Evolutionary conservation across 805 yeast species (phyloP).

Genomic region (Suhomyces vadensis): DNA sequence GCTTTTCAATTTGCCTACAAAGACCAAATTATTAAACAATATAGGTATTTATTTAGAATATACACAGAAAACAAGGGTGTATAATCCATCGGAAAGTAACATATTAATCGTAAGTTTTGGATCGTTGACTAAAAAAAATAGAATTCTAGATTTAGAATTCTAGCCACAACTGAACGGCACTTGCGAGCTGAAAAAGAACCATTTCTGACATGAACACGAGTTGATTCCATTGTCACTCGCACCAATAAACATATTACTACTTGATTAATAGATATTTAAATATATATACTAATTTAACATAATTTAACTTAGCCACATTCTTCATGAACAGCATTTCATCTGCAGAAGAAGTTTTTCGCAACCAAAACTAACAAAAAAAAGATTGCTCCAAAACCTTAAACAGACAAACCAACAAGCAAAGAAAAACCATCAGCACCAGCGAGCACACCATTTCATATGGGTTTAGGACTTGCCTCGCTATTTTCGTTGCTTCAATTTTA

Average conservation of each 20-base stretch:
- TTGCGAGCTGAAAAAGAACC: too few relatives aligned
- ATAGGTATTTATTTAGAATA: not conserved
- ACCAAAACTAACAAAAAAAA: constrained; percentile 8
- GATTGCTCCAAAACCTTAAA: not conserved
- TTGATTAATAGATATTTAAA: not conserved
- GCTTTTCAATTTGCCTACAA: too few relatives aligned
- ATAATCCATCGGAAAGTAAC: not conserved
- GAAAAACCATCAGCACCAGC: constrained; percentile 4
- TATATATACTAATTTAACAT: not conserved
- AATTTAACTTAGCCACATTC: not conserved
- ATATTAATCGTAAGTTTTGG: too few relatives aligned
- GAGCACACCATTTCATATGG: not conserved
- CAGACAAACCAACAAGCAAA: constrained; percentile 3
- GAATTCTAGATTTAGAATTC: too few relatives aligned
- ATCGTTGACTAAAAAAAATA: too few relatives aligned
- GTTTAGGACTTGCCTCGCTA: not conserved
- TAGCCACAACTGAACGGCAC: too few relatives aligned
- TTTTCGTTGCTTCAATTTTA: constrained; percentile 5
- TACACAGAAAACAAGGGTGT: constrained; percentile 1
- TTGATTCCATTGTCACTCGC: not conserved
- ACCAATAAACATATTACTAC: not conserved
- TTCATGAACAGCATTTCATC: not conserved
- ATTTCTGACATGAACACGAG: too few relatives aligned
- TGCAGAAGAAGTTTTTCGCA: constrained; percentile 11
- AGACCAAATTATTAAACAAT: too few relatives aligned